Conservation (phyloP, 768 basidiomycete species). For the Kwoniella mangroviensis region DNA sequence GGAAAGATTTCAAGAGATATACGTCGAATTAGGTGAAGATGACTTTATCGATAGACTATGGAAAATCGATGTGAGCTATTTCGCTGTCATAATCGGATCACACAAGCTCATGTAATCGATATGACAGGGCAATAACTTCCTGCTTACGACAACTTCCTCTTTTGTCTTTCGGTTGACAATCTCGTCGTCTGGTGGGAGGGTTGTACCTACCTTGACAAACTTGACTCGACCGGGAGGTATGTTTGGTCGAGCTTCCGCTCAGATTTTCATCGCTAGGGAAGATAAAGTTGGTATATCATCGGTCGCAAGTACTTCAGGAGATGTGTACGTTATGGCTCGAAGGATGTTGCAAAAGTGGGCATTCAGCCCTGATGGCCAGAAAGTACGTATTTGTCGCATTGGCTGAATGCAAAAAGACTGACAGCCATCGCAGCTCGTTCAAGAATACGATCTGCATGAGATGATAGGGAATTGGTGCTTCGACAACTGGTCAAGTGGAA, state of each 20-base stretch:
- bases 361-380: slow-evolving; percentile 32
- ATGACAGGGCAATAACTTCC: slow-evolving; percentile 43
- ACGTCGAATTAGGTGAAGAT: slow-evolving; percentile 47
- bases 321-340: slow-evolving; percentile 30
- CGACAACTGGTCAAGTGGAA: slow-evolving; percentile 45
- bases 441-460: slow-evolving; percentile 47
- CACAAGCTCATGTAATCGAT: background rate
- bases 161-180: slow-evolving; percentile 51
- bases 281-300: slow-evolving; percentile 37
- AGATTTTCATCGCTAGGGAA: slow-evolving; percentile 43
- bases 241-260: slow-evolving; percentile 51
- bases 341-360: slow-evolving; percentile 39
- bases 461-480: slow-evolving; percentile 42
- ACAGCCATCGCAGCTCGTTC: slow-evolving; percentile 29
- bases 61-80: slow-evolving; percentile 38
- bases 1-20: slow-evolving; percentile 48
- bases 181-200: slow-evolving; percentile 45
- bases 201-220: slow-evolving; percentile 35
- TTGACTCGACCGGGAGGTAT: slow-evolving; percentile 51
- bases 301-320: slow-evolving; percentile 34
- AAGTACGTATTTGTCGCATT: slow-evolving; percentile 20
- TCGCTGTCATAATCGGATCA: background rate
- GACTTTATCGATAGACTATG: slow-evolving; percentile 45
- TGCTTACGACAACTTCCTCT: slow-evolving; percentile 51
- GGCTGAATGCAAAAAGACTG: background rate